These are phyloP conservation scores for Saussurea involucrata DNA, from an alignment of 129 eudicot species.

Conservation along the genomic window DNA sequence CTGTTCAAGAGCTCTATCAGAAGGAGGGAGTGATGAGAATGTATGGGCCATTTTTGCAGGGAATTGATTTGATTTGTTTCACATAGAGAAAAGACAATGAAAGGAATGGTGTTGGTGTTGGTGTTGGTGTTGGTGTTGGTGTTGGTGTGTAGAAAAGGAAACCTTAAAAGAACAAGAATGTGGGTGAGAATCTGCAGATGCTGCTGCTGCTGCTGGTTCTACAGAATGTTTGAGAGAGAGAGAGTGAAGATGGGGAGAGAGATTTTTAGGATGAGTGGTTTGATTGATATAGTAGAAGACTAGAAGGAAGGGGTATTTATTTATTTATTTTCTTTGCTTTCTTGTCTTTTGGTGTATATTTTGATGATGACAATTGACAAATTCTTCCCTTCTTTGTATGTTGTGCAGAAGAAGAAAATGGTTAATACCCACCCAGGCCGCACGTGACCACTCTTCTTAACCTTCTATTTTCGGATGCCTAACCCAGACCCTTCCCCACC, in stretches of 20 bases:
- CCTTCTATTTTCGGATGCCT: conserved; percentile 4
- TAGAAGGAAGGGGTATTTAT: no score
- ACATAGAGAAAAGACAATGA: conserved; percentile 1
- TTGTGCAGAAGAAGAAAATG: conserved; percentile 30
- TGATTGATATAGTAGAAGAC: not conserved
- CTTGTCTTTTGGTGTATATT: conserved; percentile 23
- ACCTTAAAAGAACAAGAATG: conserved; percentile 28
- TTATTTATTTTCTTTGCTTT: not conserved
- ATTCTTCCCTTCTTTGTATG: conserved; percentile 29
- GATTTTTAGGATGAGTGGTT: conserved; percentile 11
- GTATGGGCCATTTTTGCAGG: conserved; percentile 50
- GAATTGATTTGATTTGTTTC: no score
- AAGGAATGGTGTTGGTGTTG: no score
- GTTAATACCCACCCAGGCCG: conserved; percentile 29
- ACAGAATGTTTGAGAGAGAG: conserved; percentile 31
- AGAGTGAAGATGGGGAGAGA: not conserved
- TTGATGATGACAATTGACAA: conserved; percentile 18
- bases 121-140: no score
- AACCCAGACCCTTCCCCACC: no score
- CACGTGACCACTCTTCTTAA: conserved; percentile 40
- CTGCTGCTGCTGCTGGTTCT: conserved; percentile 11
- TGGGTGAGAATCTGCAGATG: conserved; percentile 27
- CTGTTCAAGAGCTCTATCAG: conserved; percentile 66
- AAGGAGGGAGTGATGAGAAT: conserved; percentile 26
- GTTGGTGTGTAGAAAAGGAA: conserved; percentile 11